Conservation (phyloP, 2,329 filamentous ascomycete genomes). For the Fusarium neocosmosporiellum region DNA sequence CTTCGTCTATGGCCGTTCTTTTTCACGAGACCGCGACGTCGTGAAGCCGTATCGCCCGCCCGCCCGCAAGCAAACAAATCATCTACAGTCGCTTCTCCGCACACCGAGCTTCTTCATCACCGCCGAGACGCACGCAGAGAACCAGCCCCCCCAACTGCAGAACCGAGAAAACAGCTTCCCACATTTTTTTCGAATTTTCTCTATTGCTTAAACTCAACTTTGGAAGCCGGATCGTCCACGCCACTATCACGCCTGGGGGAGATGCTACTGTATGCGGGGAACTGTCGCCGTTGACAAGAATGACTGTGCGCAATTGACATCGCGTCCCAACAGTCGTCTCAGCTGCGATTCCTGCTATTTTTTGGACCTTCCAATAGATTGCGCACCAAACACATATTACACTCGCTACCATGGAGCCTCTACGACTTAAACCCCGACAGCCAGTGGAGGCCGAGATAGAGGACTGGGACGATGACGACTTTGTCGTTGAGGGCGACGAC, state of each 20-base stretch:
- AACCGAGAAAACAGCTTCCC: slow-evolving; percentile 16
- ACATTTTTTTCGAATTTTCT: slow-evolving; percentile 16
- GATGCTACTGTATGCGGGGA: slow-evolving; percentile 40
- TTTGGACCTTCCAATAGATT: slow-evolving; percentile 24
- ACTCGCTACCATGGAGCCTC: slow-evolving; percentile 61
- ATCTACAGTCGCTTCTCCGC: slow-evolving; percentile 24
- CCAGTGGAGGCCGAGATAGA: slow-evolving; percentile 73
- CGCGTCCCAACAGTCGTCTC: slow-evolving; percentile 32
- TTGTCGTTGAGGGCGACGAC: slow-evolving; percentile 76
- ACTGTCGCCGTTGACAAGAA: slow-evolving; percentile 43
- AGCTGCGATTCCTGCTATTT: slow-evolving; percentile 19
- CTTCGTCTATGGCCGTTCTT: slow-evolving; percentile 11
- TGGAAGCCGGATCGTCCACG: slow-evolving; percentile 15
- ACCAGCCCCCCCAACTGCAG: slow-evolving; percentile 14
- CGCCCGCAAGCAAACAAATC: slow-evolving; percentile 19
- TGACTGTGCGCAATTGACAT: slow-evolving; percentile 45
- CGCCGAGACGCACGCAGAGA: slow-evolving; percentile 16
- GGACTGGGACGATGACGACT: slow-evolving; percentile 83
- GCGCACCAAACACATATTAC: slow-evolving; percentile 19
- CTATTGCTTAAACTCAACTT: slow-evolving; percentile 5
- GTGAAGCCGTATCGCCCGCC: slow-evolving; percentile 24
- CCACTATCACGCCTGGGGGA: slow-evolving; percentile 28
- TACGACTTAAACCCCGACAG: slow-evolving; percentile 64
- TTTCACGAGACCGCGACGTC: slow-evolving; percentile 11
- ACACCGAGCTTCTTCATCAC: slow-evolving; percentile 18